phyloP scores from a whole-genome alignment of 2,329 filamentous ascomycete species.

The Fusarium sterilihyphosum region DNA sequence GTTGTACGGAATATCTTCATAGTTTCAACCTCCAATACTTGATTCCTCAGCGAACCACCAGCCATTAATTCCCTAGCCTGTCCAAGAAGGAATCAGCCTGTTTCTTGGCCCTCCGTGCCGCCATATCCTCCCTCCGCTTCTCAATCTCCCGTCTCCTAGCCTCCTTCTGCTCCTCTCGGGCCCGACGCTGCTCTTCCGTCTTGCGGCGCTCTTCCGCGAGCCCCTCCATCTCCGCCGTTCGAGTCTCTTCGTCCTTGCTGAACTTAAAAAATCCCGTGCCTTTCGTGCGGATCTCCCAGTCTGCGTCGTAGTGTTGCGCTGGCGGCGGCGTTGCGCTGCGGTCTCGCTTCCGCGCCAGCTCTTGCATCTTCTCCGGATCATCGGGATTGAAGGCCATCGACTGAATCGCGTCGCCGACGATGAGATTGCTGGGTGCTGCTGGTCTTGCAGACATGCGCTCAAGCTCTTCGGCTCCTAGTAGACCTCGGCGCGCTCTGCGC shows the following conservation, averaged over 20 bases:
- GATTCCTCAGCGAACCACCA: constrained; percentile 7
- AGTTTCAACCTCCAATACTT: background rate
- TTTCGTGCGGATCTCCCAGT: constrained; percentile 83
- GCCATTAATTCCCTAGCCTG: constrained; percentile 52
- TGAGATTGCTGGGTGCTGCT: constrained; percentile 73
- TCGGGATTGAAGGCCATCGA: constrained; percentile 83
- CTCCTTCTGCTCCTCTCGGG: constrained; percentile 66
- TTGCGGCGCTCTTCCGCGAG: constrained; percentile 73
- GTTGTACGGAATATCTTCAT: constrained; percentile 11
- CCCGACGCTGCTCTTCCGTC: constrained; percentile 71
- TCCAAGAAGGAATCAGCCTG: constrained; percentile 79
- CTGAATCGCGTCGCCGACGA: constrained; percentile 89
- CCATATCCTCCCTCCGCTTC: constrained; percentile 69
- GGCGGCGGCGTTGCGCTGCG: constrained; percentile 82
- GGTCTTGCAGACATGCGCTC: constrained; percentile 75
- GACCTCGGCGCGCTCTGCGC: constrained; percentile 60
- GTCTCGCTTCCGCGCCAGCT: constrained; percentile 81
- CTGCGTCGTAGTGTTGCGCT: constrained; percentile 85
- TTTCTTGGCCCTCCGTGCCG: constrained; percentile 69
- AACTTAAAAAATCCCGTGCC: constrained; percentile 95
- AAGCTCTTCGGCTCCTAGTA: constrained; percentile 67
- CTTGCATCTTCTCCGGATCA: constrained; percentile 77
- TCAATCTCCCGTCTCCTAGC: constrained; percentile 71
- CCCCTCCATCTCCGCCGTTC: constrained; percentile 77
- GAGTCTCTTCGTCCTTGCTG: constrained; percentile 75